Evolutionary conservation across 148 eudicot species (phyloP), one percentile per base, ranked within the genome.

Genomic region (Cornus controversa): DNA sequence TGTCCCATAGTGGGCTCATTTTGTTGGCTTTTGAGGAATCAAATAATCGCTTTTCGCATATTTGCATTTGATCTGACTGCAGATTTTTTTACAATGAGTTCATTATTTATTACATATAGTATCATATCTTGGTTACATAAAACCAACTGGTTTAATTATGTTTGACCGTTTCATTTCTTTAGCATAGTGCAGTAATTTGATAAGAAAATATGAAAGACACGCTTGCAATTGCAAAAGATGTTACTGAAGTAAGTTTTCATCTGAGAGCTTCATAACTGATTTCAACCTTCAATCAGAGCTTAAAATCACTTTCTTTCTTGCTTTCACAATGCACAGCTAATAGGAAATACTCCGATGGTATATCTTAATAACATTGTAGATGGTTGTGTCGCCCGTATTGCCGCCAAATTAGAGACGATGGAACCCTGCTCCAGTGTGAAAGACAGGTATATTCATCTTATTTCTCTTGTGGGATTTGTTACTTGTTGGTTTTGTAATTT

Each of bases 341-440:
- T 89, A 65, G 97, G 97, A 47, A 86, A 88, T 16, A 93, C 92
- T 4, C 97, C 97, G 28, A 66, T 93, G 91, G 94, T 93, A 40
- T 93, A 89, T 82, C 91, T 93, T 45, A 91, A 89, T 79, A 85
- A 83, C 60, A 77, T 89, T 5, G 89, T 84, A 27, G 93, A 91
- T 66, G 94, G 97, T 15, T 93, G 94, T 64, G 88, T 80, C 28
- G 97, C 90, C 28, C 90, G 85, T 24, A 68, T 92, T 50, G 94
- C 97, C 58, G 94, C 91, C 64, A 91, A 88, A 80, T 74, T 93
- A 74, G 97, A 93, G 80, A 88, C 77, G 63, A 93, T 91, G 97
- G 91, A 89, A 79, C 97, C 97, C 18, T 91, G 89, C 84, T 88
- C 93, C n/a, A 93, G 97, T 78, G 87, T 91, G 8, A 93, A 93